Base-by-base conservation (phyloP, 495 filamentous ascomycete genomes). In the Bacidia rubella region DNA sequence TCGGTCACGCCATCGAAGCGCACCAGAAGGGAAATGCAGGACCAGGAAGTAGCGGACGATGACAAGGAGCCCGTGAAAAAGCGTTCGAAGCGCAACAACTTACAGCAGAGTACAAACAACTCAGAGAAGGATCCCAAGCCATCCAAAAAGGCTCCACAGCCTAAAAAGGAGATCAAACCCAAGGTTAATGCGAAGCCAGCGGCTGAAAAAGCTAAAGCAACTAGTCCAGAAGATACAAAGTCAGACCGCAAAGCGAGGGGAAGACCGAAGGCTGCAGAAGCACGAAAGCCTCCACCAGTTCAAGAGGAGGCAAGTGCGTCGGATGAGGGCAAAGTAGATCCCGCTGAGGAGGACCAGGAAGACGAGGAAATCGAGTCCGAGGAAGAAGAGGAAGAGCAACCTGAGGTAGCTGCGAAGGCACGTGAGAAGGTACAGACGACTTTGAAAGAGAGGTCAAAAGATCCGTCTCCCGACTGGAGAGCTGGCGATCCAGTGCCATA, bases 381-480 rank as follows among this genome's bases (percentile, higher is more conserved):
- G 19, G 83, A 86, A 25, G 60, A 64, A 11, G 68, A 69, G 17
- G 84, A 87, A 11, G 81, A 85, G 60, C 86, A 86, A 57, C 83
- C 88, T 0, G 81, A 85, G 52, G 66, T 80, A 24, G 81, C 81
- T 40, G 82, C 78, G 19, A 88, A 92, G 66, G 81, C 79, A 11
- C 81, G 87, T 26, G 78, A 90, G 60, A 86, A 86, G 59, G 76
- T 92, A n/a, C 90, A 96, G 60, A 79, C 81, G 2, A 83, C 80
- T 3, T 66, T 96, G 27, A 73, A 76, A 43, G 75, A 72, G 20
- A 75, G 68, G 49, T 67, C 67, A 11, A 84, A 86, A 54, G 86
- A 94, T 64, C 85, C 86, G 42, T 97, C 90, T 68, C 88, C 89
- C 3, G 90, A 98, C 65, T 98, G 92, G 92, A 82, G 86, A 62